These are phyloP conservation scores for Hirsutella thompsonii DNA, from an alignment of 2,329 filamentous ascomycete genomes.

Conservation along the genomic window DNA sequence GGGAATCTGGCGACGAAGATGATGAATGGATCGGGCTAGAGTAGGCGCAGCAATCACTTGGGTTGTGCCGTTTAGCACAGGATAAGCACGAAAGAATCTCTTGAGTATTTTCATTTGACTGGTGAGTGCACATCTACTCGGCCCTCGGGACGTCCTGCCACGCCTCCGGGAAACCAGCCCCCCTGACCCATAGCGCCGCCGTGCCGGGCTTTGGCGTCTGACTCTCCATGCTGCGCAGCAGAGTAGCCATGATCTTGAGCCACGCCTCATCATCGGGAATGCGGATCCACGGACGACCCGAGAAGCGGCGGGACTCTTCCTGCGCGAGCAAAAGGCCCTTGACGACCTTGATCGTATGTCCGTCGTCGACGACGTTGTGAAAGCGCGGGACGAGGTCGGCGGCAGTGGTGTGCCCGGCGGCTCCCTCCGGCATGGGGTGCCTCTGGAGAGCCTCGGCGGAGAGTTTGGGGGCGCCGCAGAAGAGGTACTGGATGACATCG, in stretches of 20 bases:
- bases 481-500: slow-evolving; percentile 64
- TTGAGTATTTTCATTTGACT: no score
- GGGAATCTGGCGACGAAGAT: slow-evolving; percentile 19
- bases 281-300: slow-evolving; percentile 32
- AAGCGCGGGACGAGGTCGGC: slow-evolving; percentile 35
- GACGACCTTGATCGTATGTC: slow-evolving; percentile 66
- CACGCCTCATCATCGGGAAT: slow-evolving; percentile 45
- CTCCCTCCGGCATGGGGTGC: slow-evolving; percentile 40
- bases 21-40: slow-evolving; percentile 37
- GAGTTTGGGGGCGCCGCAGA: slow-evolving; percentile 49
- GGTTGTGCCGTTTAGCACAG: no score
- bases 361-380: slow-evolving; percentile 52
- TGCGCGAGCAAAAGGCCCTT: slow-evolving; percentile 56
- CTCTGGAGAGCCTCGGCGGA: slow-evolving; percentile 27
- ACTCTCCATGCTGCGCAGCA: slow-evolving; percentile 47
- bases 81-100: no score
- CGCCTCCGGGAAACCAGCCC: slow-evolving; percentile 49
- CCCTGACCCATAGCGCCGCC: slow-evolving; percentile 40
- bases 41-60: slow-evolving; percentile 15
- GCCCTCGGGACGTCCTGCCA: slow-evolving; percentile 37
- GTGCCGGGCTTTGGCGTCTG: slow-evolving; percentile 19
- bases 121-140: neutral
- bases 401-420: slow-evolving; percentile 31
- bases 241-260: slow-evolving; percentile 46
- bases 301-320: slow-evolving; percentile 31